phyloP scores from a whole-genome alignment of 163 green algal species.

The Volvox carteri region DNA sequence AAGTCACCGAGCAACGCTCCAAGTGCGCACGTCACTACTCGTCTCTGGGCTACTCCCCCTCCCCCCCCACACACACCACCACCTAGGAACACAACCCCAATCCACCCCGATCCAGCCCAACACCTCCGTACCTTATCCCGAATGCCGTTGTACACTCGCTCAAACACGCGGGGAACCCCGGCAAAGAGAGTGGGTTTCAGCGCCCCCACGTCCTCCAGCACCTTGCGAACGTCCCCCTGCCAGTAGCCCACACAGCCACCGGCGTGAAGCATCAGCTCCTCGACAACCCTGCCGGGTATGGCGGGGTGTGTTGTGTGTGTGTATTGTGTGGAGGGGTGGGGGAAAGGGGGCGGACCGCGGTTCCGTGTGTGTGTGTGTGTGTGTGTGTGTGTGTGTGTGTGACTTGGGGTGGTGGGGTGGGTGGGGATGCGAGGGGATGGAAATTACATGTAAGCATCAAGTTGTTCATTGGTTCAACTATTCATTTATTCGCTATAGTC shows the following conservation, averaged over 20 bases:
- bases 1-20: no score
- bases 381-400: no score
- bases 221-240: constrained; percentile 80
- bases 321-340: background rate
- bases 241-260: constrained; percentile 94
- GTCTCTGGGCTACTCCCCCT: no score
- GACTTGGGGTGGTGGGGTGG: no score
- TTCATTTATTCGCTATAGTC: no score
- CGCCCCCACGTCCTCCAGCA: constrained; percentile 88
- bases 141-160: constrained; percentile 90
- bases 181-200: constrained; percentile 91
- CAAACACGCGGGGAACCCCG: constrained; percentile 93
- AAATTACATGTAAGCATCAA: no score
- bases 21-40: no score
- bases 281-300: constrained; percentile 78
- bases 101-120: background rate
- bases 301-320: no score
- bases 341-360: background rate
- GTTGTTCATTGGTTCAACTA: no score
- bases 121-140: constrained; percentile 57
- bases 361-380: no score
- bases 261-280: constrained; percentile 90
- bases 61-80: background rate
- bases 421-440: no score
- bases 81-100: background rate